phyloP scores from a whole-genome alignment of 225 moss, liverwort and hornwort genomes.

The Pseudisothecium myosuroides region DNA sequence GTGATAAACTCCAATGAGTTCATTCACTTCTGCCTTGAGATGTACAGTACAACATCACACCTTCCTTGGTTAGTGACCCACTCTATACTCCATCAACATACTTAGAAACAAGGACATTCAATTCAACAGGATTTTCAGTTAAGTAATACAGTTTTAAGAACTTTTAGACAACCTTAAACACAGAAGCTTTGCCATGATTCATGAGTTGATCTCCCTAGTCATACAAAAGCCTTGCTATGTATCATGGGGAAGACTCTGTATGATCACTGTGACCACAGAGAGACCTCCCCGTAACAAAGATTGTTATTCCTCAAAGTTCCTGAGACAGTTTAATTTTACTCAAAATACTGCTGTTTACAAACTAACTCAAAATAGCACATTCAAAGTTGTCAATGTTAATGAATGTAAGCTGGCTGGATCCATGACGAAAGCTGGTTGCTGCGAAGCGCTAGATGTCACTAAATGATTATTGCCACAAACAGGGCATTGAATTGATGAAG shows the following conservation, averaged over 20 bases:
- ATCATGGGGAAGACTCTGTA: neutral
- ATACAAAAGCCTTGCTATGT: neutral
- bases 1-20: neutral
- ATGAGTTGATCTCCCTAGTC: neutral
- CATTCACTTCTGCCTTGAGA: neutral
- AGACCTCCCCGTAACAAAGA: neutral
- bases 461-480: neutral
- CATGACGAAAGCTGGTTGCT: neutral
- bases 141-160: neutral
- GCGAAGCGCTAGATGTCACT: neutral
- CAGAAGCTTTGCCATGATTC: neutral
- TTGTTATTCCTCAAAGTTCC: neutral
- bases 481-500: conserved; percentile 10
- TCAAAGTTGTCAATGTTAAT: neutral
- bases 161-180: neutral
- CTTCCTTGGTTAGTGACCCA: neutral
- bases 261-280: neutral
- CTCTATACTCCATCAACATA: neutral
- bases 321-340: neutral
- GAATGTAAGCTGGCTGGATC: neutral
- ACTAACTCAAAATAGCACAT: neutral
- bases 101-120: neutral
- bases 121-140: neutral
- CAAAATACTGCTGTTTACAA: neutral
- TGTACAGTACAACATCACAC: neutral